A percentile compares a stretch with the other conserved stretches of the same genome.
These are phyloP conservation scores for Colletotrichum incanum DNA, from an alignment of 2,329 filamentous ascomycete species.

Conservation along the genomic window DNA sequence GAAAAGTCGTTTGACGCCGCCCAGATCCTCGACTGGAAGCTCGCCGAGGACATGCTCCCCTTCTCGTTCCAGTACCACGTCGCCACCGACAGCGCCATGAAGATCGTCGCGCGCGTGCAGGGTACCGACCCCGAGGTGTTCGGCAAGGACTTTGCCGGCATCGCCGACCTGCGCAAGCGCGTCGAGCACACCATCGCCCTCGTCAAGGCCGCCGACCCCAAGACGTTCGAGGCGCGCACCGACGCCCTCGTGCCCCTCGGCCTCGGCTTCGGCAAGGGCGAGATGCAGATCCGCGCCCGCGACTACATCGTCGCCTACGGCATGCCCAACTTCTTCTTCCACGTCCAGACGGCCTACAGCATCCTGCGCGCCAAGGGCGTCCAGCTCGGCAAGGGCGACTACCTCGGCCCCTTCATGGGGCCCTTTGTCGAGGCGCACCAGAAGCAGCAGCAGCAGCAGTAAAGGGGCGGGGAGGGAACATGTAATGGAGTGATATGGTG, in stretches of 20 bases:
- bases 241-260: slow-evolving; percentile 47
- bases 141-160: slow-evolving; percentile 50
- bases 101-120: slow-evolving; percentile 53
- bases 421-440: slow-evolving; percentile 34
- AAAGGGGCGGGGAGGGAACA: too few relatives aligned
- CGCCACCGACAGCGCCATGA: slow-evolving; percentile 50
- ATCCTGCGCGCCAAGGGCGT: slow-evolving; percentile 72
- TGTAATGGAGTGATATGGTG: not conserved
- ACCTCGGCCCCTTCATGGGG: slow-evolving; percentile 50
- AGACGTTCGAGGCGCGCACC: slow-evolving; percentile 45
- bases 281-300: slow-evolving; percentile 50
- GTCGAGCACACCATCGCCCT: slow-evolving; percentile 50
- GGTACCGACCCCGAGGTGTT: slow-evolving; percentile 50
- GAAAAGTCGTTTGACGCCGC: slow-evolving; percentile 34
- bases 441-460: slow-evolving; percentile 35
- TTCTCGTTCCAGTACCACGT: slow-evolving; percentile 59
- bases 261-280: slow-evolving; percentile 46
- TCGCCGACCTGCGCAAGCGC: slow-evolving; percentile 54
- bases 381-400: slow-evolving; percentile 71
- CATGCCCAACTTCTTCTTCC: slow-evolving; percentile 75
- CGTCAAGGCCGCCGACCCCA: slow-evolving; percentile 50
- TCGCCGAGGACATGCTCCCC: slow-evolving; percentile 61
- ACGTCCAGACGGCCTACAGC: slow-evolving; percentile 69
- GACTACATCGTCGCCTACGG: slow-evolving; percentile 61
- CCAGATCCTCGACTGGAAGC: slow-evolving; percentile 29